Evolutionary conservation across 2,329 filamentous ascomycete genomes (phyloP), one percentile per base, ranked within the genome.

Genomic region (Penicillium expansum): DNA sequence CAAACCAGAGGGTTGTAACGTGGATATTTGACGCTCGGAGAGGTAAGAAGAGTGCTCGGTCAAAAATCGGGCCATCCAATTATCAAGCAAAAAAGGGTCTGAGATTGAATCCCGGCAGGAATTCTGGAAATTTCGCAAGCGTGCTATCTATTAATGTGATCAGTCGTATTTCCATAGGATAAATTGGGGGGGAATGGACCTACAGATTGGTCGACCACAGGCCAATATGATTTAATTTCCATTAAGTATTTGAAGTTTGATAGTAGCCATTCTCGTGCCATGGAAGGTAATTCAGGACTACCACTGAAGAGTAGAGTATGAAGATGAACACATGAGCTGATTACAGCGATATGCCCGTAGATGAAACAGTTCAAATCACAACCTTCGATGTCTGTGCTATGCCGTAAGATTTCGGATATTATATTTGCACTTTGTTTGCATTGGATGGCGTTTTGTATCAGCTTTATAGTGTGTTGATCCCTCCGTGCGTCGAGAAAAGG

Each of bases 261-360:
- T 9, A 65, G 33, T 16, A 66, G 44, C 11, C 56, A 55, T 38
- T 60, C 53, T 24, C 64, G 55, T 29, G 60, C 61, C 42, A 57
- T 42, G 4, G 33, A 33, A 16, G 60, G 55, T 16, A 61, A 57
- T n/a, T 38, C 38, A 5, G 48, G 27, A 27, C 62, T 54, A 14
- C 60, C 61, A 24, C 63, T 59, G 30, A 65, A 58, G n/a, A 64
- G 49, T 10, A 66, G 27, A 18, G 59, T 57, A 35, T 66, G 61
- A 2, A 66, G 58, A 30, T 66, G 63, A 35, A 65, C 62, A 32
- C 62, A 64, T 4, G 64, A 65, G 47, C 64, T 66, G 18, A 65
- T 58, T 13, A 65, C 59, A 5, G 56, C 63, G 41, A 65, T 62
- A 37, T 64, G 60, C 0, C 62, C 60, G 8, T 62, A 67, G 10